A percentile compares a stretch with the other conserved stretches of the same genome.
phyloP scores from a whole-genome alignment of 805 yeast species.

The Metschnikowia proteae region DNA sequence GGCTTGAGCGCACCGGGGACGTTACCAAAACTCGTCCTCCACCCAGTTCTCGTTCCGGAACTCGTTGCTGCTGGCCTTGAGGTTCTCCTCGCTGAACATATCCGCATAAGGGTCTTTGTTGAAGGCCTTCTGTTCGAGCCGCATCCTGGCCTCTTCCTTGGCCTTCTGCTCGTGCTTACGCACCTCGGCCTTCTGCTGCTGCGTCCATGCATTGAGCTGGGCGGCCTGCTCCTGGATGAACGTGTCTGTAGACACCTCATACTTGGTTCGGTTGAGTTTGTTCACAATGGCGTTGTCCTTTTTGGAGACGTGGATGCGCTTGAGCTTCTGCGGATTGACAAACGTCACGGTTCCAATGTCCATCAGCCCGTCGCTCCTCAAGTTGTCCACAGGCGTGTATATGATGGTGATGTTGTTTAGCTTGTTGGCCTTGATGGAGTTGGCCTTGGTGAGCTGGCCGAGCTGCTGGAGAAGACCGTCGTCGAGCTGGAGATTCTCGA shows the following conservation, averaged over 20 bases:
- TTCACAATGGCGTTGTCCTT: constrained; percentile 60
- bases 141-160: constrained; percentile 33
- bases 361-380: constrained; percentile 66
- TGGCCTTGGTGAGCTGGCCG: constrained; percentile 72
- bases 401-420: constrained; percentile 61
- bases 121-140: constrained; percentile 37
- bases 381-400: constrained; percentile 70
- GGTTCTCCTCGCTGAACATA: constrained; percentile 44
- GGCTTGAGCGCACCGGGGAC: too few species aligned
- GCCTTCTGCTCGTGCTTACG: constrained; percentile 25
- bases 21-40: constrained; percentile 48
- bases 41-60: constrained; percentile 47
- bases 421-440: constrained; percentile 74
- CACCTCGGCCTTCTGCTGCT: constrained; percentile 38
- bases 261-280: constrained; percentile 59
- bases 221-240: constrained; percentile 33
- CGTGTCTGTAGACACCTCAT: constrained; percentile 48
- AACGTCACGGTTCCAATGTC: constrained; percentile 77
- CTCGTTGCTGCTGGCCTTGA: constrained; percentile 44
- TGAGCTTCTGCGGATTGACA: constrained; percentile 53
- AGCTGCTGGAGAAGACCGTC: constrained; percentile 44
- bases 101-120: constrained; percentile 39
- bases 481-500: constrained; percentile 36
- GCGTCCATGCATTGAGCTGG: constrained; percentile 31
- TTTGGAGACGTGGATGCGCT: constrained; percentile 48